Percentiles rank a stretch among this genome's conserved stretches.
phyloP scores from a whole-genome alignment of 371 early-diverging fungal species.

The Blakeslea trispora region DNA sequence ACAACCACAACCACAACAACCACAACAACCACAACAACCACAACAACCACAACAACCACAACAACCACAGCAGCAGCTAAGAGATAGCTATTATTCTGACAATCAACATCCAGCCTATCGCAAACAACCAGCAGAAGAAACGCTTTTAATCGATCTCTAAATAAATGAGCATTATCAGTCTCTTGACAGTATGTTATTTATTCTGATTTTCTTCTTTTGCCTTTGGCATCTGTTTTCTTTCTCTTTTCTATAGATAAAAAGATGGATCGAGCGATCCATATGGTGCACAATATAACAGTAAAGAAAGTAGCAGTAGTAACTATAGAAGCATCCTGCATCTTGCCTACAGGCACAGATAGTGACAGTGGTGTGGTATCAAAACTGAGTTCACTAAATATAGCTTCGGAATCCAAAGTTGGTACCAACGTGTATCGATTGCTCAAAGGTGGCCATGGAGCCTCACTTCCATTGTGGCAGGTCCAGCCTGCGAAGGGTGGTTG shows the following conservation, averaged over 20 bases:
- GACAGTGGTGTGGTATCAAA: conserved; percentile 9
- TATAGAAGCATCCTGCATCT: conserved; percentile 22
- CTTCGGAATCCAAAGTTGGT: neutral
- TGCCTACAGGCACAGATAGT: conserved; percentile 43
- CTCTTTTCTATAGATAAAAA: conserved; percentile 29
- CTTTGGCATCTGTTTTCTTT: conserved; percentile 46
- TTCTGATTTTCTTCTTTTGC: conserved; percentile 52
- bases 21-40: conserved; percentile 5
- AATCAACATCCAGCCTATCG: conserved; percentile 18
- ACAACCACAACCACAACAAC: neutral
- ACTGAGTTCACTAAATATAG: conserved; percentile 9
- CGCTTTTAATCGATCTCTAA: conserved; percentile 59
- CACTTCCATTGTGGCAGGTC: conserved; percentile 27
- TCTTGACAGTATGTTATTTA: conserved; percentile 11
- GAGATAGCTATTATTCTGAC: conserved; percentile 4
- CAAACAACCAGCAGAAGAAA: conserved; percentile 46
- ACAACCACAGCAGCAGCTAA: conserved; percentile 14
- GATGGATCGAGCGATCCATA: conserved; percentile 36
- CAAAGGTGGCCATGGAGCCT: conserved; percentile 13
- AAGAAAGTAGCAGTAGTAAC: conserved; percentile 38
- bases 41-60: conserved; percentile 15
- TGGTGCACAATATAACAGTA: conserved; percentile 27
- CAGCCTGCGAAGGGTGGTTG: conserved; percentile 39
- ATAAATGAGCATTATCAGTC: neutral
- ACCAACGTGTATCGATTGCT: conserved; percentile 10